Evolutionary conservation across 441 rosid species (phyloP).

Genomic region (Aquilaria agallochum): DNA sequence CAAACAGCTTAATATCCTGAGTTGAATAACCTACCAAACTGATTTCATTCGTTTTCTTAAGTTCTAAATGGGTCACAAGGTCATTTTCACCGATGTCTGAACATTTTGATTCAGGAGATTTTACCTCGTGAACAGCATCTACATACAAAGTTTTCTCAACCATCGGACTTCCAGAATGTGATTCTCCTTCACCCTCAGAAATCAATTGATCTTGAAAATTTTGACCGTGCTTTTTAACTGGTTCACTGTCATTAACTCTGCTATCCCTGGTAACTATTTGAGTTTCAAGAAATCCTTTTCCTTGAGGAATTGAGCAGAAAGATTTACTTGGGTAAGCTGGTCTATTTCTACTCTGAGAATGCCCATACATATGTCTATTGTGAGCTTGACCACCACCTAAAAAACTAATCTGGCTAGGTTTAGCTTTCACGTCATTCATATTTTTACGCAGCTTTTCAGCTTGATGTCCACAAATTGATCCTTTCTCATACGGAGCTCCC

Average conservation of each 20-base stretch:
- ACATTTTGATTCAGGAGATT: conserved; percentile 26
- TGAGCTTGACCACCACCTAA: conserved; percentile 13
- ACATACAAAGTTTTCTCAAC: conserved; percentile 78
- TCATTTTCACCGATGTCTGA: conserved; percentile 27
- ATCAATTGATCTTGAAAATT: conserved; percentile 59
- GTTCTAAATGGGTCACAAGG: conserved; percentile 9
- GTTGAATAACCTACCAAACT: conserved; percentile 21
- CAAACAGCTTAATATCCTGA: conserved; percentile 21
- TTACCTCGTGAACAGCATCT: conserved; percentile 49
- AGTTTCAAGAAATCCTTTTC: conserved; percentile 15
- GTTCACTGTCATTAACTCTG: conserved; percentile 9
- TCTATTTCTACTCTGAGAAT: conserved; percentile 31
- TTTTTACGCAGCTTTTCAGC: conserved; percentile 15
- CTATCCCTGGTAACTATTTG: conserved; percentile 22
- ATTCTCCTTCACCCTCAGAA: conserved; percentile 39
- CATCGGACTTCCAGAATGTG: conserved; percentile 30
- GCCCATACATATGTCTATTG: conserved; percentile 24
- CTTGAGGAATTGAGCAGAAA: conserved; percentile 14
- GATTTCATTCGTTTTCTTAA: conserved; percentile 20
- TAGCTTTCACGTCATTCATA: conserved; percentile 22
- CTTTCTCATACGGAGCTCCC: conserved; percentile 16
- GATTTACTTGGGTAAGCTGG: conserved; percentile 7
- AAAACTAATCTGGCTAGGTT: conserved; percentile 12
- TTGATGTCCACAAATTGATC: conserved; percentile 11
- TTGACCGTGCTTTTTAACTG: conserved; percentile 19